Percentiles rank a stretch among this genome's conserved stretches.
These are phyloP conservation scores for Mucor racemosus DNA, from an alignment of 371 early-diverging fungal species.

Conservation along the genomic window DNA sequence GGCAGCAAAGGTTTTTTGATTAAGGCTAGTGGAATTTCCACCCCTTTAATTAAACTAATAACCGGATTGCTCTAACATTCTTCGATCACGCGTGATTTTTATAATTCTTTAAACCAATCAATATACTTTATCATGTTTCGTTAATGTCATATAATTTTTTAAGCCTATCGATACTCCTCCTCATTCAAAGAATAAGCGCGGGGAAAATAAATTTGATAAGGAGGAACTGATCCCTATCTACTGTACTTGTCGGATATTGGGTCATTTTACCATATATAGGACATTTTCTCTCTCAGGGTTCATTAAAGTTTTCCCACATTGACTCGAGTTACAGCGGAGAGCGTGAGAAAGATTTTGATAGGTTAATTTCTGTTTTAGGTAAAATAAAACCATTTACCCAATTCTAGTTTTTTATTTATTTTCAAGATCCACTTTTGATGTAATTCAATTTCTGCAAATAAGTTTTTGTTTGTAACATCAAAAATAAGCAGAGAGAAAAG, in stretches of 20 bases:
- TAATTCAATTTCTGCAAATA: background rate
- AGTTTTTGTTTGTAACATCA: too few species aligned
- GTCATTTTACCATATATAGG: background rate
- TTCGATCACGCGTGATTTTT: too few species aligned
- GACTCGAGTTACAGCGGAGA: background rate
- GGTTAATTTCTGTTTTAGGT: background rate
- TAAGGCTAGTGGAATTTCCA: background rate
- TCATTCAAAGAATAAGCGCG: too few species aligned
- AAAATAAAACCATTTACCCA: background rate
- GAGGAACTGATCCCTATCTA: background rate
- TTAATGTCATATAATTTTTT: background rate
- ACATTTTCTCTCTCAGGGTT: background rate
- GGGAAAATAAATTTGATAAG: too few species aligned
- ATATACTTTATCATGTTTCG: background rate
- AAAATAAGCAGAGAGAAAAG: background rate
- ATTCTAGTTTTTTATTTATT: background rate
- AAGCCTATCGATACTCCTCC: too few species aligned
- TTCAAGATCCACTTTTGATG: too few species aligned
- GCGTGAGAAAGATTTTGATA: background rate
- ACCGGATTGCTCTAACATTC: background rate
- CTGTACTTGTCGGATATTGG: background rate
- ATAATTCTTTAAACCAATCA: background rate
- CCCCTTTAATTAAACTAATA: conserved; percentile 6
- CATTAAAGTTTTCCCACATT: background rate
- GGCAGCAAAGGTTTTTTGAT: background rate